Base-by-base conservation (phyloP, 371 early-diverging fungal genomes). In the Neoconidiobolus thromboides region DNA sequence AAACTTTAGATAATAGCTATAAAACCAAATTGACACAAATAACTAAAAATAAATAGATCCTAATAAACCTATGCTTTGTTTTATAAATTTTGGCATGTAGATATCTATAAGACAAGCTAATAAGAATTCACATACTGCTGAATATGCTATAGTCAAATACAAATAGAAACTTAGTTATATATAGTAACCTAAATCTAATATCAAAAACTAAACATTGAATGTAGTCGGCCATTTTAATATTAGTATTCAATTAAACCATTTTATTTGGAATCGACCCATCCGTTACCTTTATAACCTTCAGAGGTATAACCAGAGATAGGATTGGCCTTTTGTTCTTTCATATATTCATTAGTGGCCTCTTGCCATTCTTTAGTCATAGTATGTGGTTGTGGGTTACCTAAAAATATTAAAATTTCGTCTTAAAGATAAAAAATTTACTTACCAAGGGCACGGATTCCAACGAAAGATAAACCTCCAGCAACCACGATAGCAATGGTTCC, bases 341-440 rank as follows among this genome's bases (percentile, higher is more conserved):
- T 80, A 64, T 78, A 78, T 69, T 83, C 82, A 75, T 89, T 85
- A 67, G 86, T 77, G 54, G 86, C 89, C 69, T 89, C 91, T 71
- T 86, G 79, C 93, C 95, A 95, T 76, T 96, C 94, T 72, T 82
- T 86, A 76, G 71, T 83, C 66, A 80, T 67, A 60, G 95, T 91
- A 44, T 64, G 68, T 55, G 86, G 83, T 60, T 77, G 81, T 77
- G 73, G 69, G 44, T 36, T 53, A 48, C 38, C 53, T 36, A 43
- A 46, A 53, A 26, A 26, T 26, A 26, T 26, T 58, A 44, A 60
- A 49, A 64, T 54, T 15, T 44, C 6, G 47, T 42, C 57, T 5
- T 54, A 38, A 36, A 48, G 38, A 9, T 3, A 38, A 38, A 12
- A 41, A 48, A 56, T 56, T 65, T 43, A 70, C 78, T 71, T 83